Conservation (phyloP, 805 yeast species). For the Myxozyma nipponensis region DNA sequence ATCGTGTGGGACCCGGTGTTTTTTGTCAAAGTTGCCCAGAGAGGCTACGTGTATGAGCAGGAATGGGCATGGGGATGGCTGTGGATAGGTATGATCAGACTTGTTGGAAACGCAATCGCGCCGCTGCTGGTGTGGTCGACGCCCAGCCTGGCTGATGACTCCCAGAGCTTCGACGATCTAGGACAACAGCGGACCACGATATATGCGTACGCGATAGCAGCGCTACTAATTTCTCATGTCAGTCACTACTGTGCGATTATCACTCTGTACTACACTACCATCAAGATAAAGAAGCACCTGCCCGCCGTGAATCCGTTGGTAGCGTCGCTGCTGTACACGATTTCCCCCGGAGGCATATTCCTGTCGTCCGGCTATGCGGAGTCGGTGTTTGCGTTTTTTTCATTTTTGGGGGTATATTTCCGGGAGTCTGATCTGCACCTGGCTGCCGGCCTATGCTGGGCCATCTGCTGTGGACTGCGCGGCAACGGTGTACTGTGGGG, state of each 20-base stretch:
- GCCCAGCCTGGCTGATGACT: conserved; percentile 6
- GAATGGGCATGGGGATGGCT: conserved; percentile 82
- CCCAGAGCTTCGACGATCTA: conserved; percentile 10
- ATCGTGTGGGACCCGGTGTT: conserved; percentile 85
- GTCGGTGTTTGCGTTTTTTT: conserved; percentile 57
- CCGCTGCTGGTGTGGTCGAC: conserved; percentile 6
- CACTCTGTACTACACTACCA: conserved; percentile 50
- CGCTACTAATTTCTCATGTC: conserved; percentile 49
- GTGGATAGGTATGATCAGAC: conserved; percentile 47
- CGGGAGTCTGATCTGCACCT: conserved; percentile 43
- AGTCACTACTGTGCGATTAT: conserved; percentile 51
- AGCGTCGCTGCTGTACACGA: conserved; percentile 47
- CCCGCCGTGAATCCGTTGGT: conserved; percentile 31
- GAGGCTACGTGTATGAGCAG: conserved; percentile 67
- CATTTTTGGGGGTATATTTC: conserved; percentile 53
- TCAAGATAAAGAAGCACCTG: conserved; percentile 26
- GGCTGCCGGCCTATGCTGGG: conserved; percentile 52
- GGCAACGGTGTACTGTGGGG: conserved; percentile 79
- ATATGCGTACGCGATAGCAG: conserved; percentile 46
- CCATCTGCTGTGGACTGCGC: conserved; percentile 59
- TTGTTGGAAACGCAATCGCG: conserved; percentile 7
- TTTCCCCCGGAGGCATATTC: conserved; percentile 82
- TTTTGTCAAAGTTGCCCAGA: conserved; percentile 54
- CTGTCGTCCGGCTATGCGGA: conserved; percentile 74
- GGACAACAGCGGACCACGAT: conserved; percentile 25